Percentiles rank a stretch among this genome's conserved stretches.
phyloP scores from a whole-genome alignment of 495 filamentous ascomycete species.

The Aspergillus indologenus region DNA sequence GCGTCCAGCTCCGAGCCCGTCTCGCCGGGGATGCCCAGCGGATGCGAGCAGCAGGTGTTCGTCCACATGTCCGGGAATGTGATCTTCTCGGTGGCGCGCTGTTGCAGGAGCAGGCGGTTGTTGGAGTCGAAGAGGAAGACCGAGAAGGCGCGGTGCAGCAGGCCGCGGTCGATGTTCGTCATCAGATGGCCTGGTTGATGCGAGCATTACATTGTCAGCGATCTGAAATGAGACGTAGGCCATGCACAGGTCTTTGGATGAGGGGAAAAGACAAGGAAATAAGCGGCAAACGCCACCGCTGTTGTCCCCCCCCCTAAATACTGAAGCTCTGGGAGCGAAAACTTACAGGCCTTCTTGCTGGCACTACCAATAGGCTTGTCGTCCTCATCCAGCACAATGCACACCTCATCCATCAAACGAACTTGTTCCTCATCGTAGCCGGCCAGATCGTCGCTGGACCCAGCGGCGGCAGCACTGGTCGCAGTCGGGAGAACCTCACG shows the following conservation, averaged over 20 bases:
- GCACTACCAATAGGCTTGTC: slow-evolving; percentile 93
- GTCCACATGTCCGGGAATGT: slow-evolving; percentile 99
- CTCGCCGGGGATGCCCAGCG: slow-evolving; percentile 85
- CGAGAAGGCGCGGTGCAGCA: slow-evolving; percentile 96
- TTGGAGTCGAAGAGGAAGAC: slow-evolving; percentile 94
- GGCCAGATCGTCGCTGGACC: slow-evolving; percentile 48
- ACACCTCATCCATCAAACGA: slow-evolving; percentile 97
- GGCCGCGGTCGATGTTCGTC: slow-evolving; percentile 93
- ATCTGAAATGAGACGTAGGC: background rate
- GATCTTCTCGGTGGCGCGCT: slow-evolving; percentile 95
- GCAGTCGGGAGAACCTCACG: slow-evolving; percentile 54
- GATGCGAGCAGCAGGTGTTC: slow-evolving; percentile 99
- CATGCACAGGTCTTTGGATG: background rate
- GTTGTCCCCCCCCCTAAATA: background rate
- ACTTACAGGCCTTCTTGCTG: slow-evolving; percentile 96
- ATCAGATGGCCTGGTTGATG: slow-evolving; percentile 78
- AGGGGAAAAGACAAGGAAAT: background rate
- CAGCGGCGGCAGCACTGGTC: slow-evolving; percentile 26
- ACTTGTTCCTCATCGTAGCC: slow-evolving; percentile 98
- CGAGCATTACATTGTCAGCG: background rate
- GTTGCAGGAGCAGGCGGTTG: slow-evolving; percentile 87
- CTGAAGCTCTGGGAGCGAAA: background rate
- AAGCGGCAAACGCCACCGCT: background rate
- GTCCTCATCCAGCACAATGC: slow-evolving; percentile 91
- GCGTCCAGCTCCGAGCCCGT: slow-evolving; percentile 80